phyloP scores from a whole-genome alignment of 2,329 filamentous ascomycete species.

The Sporothrix schenckii region DNA sequence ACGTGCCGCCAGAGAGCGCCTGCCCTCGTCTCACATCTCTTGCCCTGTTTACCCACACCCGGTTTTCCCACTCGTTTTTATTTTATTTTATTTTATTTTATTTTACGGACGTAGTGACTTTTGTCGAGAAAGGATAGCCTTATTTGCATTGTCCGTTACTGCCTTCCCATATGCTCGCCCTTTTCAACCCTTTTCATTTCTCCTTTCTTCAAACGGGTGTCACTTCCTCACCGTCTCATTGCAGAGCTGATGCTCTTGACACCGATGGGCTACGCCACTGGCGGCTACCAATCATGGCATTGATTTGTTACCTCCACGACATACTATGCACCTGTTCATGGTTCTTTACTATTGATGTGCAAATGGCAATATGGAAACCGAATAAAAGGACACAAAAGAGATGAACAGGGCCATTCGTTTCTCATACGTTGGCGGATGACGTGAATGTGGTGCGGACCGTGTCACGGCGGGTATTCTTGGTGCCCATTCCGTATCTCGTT shows the following conservation, averaged over 20 bases:
- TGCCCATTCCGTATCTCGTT: constrained; percentile 14
- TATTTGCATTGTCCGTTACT: background rate
- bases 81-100: background rate
- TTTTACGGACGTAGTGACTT: constrained; percentile 22
- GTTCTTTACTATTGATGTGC: background rate
- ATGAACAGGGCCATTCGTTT: constrained; percentile 20
- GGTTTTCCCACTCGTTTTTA: background rate
- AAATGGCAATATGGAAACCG: no score
- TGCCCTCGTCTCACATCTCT: constrained; percentile 10
- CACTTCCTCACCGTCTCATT: background rate
- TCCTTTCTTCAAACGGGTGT: no score
- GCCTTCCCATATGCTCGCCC: background rate
- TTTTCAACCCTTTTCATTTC: background rate
- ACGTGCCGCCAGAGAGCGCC: constrained; percentile 18
- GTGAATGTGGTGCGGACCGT: constrained; percentile 22
- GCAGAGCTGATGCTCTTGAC: constrained; percentile 37
- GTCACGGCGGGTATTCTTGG: background rate
- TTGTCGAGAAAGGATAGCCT: background rate
- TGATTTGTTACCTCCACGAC: background rate
- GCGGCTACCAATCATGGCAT: constrained; percentile 31
- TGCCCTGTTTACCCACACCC: background rate
- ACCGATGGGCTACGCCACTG: constrained; percentile 37
- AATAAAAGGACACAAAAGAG: background rate
- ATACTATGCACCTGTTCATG: background rate
- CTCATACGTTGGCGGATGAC: constrained; percentile 25